These are phyloP conservation scores for Rhodosporidiobolus odoratus DNA, from an alignment of 768 basidiomycete genomes.

Conservation along the genomic window DNA sequence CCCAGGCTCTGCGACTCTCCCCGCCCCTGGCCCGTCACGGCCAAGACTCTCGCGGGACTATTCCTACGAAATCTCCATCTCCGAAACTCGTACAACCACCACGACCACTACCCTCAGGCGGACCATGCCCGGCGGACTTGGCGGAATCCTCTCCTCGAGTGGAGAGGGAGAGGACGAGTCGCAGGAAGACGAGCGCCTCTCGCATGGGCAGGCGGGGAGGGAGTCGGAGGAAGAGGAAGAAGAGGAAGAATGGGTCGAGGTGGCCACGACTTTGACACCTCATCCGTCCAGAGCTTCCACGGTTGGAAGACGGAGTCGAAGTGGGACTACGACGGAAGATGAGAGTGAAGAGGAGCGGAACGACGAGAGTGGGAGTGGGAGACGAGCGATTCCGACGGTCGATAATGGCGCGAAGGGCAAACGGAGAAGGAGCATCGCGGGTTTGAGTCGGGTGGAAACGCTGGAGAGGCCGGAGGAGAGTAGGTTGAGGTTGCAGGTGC, in stretches of 20 bases:
- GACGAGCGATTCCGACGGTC: too few relatives aligned
- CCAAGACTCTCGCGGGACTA: neutral
- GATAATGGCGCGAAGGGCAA: neutral
- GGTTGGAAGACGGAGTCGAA: neutral
- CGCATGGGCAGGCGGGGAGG: too few relatives aligned
- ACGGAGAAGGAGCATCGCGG: slow-evolving; percentile 20
- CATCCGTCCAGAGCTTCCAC: neutral
- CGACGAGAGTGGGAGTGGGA: slow-evolving; percentile 2
- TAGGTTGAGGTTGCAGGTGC: slow-evolving; percentile 41
- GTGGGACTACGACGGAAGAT: neutral
- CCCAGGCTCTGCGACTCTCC: neutral
- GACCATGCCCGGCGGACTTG: neutral
- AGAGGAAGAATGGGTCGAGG: slow-evolving; percentile 45
- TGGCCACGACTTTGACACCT: slow-evolving; percentile 32
- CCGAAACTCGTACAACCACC: slow-evolving; percentile 37
- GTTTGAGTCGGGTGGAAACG: slow-evolving; percentile 33
- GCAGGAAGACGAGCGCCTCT: too few relatives aligned
- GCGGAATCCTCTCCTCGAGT: neutral
- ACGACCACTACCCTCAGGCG: slow-evolving; percentile 10
- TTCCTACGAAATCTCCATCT: slow-evolving; percentile 40
- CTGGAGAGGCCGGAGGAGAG: slow-evolving; percentile 42
- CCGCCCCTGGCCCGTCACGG: too few relatives aligned
- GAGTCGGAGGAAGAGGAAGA: neutral
- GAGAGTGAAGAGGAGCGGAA: slow-evolving; percentile 17
- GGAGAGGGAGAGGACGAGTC: neutral